Conservation (phyloP, 2,329 filamentous ascomycete genomes). For the Uncinocarpus reesii region DNA sequence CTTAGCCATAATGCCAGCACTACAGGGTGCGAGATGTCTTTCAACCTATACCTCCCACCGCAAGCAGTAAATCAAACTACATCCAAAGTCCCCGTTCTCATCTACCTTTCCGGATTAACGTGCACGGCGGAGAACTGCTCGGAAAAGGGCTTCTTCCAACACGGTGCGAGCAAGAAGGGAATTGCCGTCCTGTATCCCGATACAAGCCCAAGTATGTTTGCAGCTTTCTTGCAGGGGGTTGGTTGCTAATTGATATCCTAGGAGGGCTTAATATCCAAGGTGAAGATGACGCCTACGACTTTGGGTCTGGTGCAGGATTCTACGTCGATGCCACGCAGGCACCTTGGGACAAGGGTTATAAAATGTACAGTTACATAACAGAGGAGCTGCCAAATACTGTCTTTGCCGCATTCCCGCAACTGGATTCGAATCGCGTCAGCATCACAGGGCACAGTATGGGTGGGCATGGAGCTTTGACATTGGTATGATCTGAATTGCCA, state of each 20-base stretch:
- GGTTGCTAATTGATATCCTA: conserved; percentile 22
- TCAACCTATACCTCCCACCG: conserved; percentile 85
- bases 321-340: conserved; percentile 75
- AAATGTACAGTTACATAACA: conserved; percentile 92
- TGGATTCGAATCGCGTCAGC: conserved; percentile 62
- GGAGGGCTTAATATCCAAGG: conserved; percentile 67
- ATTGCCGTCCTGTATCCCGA: conserved; percentile 94
- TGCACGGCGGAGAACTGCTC: conserved; percentile 78
- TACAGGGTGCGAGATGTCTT: conserved; percentile 78
- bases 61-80: conserved; percentile 46
- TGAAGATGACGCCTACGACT: conserved; percentile 84
- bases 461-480: conserved; percentile 83
- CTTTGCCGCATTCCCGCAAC: conserved; percentile 58
- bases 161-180: conserved; percentile 63
- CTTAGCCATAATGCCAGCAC: conserved; percentile 71
- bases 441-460: conserved; percentile 97
- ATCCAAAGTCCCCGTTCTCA: conserved; percentile 66
- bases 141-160: conserved; percentile 82
- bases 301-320: conserved; percentile 85
- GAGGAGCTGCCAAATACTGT: conserved; percentile 71
- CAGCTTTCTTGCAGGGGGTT: neutral
- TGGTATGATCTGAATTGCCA: conserved; percentile 46
- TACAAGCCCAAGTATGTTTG: conserved; percentile 66
- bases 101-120: conserved; percentile 89
- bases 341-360: conserved; percentile 69